A percentile compares a stretch with the other conserved stretches of the same genome.
Conservation (phyloP, 371 early-diverging fungal genomes). For the Rhizopus stolonifer region DNA sequence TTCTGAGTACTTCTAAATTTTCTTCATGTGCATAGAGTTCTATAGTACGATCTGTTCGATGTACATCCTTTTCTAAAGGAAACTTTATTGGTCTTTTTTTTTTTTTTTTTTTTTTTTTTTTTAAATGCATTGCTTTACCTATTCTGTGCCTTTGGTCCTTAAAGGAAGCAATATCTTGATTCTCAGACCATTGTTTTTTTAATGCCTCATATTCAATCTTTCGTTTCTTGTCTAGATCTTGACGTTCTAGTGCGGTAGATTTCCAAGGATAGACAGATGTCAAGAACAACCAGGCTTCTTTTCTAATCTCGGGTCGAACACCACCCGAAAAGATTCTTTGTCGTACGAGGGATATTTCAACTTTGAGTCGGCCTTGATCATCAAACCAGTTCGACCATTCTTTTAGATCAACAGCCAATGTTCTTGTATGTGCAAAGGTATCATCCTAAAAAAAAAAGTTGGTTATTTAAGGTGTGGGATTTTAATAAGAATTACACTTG, state of each 20-base stretch:
- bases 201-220: slow-evolving; percentile 66
- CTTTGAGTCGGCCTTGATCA: slow-evolving; percentile 53
- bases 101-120: neutral
- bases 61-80: slow-evolving; percentile 86
- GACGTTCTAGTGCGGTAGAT: slow-evolving; percentile 72
- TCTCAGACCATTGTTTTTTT: slow-evolving; percentile 72
- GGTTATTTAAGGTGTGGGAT: neutral
- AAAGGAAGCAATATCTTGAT: slow-evolving; percentile 54
- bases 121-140: too few relatives aligned
- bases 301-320: slow-evolving; percentile 75
- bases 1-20: slow-evolving; percentile 75
- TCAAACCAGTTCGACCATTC: slow-evolving; percentile 79
- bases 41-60: slow-evolving; percentile 86
- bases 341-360: slow-evolving; percentile 53
- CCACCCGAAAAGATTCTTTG: slow-evolving; percentile 76
- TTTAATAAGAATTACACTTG: slow-evolving; percentile 4
- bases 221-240: slow-evolving; percentile 46
- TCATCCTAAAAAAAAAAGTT: slow-evolving; percentile 42
- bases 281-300: slow-evolving; percentile 88
- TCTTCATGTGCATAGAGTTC: slow-evolving; percentile 74
- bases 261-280: slow-evolving; percentile 85
- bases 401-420: slow-evolving; percentile 64
- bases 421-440: slow-evolving; percentile 48
- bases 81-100: neutral
- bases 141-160: slow-evolving; percentile 85